phyloP scores from a whole-genome alignment of 2,329 filamentous ascomycete genomes.

The Gyromitra esculenta region DNA sequence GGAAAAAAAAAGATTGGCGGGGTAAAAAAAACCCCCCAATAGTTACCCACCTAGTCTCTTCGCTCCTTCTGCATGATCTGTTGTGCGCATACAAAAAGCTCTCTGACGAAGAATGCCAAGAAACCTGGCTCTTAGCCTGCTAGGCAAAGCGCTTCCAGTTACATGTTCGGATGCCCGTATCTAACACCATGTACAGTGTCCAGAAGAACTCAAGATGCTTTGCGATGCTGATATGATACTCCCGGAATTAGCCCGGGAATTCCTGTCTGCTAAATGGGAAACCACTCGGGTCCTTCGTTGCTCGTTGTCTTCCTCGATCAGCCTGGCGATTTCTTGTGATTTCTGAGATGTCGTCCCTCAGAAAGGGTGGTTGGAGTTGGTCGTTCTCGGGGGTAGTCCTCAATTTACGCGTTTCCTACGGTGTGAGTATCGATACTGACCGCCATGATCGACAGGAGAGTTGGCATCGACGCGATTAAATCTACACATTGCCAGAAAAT shows the following conservation, averaged over 20 bases:
- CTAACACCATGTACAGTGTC: conserved; percentile 6
- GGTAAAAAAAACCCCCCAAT: conserved; percentile 40
- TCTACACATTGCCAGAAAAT: conserved; percentile 13
- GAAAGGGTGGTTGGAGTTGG: conserved; percentile 24
- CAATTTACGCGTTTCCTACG: conserved; percentile 41
- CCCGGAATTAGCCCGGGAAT: conserved; percentile 12
- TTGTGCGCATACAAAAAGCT: conserved; percentile 15
- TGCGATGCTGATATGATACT: conserved; percentile 24
- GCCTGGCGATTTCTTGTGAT: conserved; percentile 41
- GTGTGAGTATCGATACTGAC: conserved; percentile 36
- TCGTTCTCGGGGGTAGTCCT: conserved; percentile 12
- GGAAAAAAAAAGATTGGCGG: conserved; percentile 42
- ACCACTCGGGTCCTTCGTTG: conserved; percentile 6
- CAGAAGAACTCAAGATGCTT: conserved; percentile 2
- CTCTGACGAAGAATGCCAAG: conserved; percentile 31
- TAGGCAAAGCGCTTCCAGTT: neutral
- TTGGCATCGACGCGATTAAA: conserved; percentile 36
- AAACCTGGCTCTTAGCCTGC: conserved; percentile 2
- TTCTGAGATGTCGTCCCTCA: conserved; percentile 27
- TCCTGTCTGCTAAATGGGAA: conserved; percentile 4
- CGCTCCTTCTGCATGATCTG: conserved; percentile 13
- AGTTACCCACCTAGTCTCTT: neutral
- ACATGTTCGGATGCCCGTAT: conserved; percentile 14
- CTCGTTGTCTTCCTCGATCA: conserved; percentile 20
- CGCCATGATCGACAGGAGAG: conserved; percentile 36